A percentile compares a stretch with the other conserved stretches of the same genome.
Evolutionary conservation across 345 rosid genomes (phyloP).

Genomic region (Pseudoturritis turrita): DNA sequence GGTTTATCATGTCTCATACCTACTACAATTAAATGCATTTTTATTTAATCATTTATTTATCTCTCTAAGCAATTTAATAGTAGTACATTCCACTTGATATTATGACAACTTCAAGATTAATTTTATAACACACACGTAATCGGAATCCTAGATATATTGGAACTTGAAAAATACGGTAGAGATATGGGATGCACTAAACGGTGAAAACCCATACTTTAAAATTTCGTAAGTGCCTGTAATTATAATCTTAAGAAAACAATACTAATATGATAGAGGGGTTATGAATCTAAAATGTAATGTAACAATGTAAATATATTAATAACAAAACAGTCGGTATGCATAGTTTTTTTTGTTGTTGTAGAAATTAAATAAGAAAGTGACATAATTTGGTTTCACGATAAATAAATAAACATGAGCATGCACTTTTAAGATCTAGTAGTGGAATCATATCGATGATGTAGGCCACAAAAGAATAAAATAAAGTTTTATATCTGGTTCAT

Average conservation of each 20-base stretch:
- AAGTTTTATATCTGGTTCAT: conserved; percentile 23
- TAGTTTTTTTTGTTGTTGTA: not conserved
- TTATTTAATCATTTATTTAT: not conserved
- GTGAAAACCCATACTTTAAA: not conserved
- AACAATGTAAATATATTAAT: not conserved
- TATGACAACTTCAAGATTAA: conserved; percentile 25
- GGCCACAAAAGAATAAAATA: conserved; percentile 27
- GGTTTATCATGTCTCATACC: conserved; percentile 31
- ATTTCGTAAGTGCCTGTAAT: not conserved
- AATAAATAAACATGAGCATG: conserved; percentile 29
- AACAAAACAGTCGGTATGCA: not conserved
- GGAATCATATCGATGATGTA: conserved; percentile 36
- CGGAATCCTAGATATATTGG: conserved; percentile 29
- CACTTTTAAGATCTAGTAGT: conserved; percentile 36
- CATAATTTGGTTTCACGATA: conserved; percentile 13
- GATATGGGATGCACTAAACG: conserved; percentile 22
- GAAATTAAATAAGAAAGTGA: conserved; percentile 14
- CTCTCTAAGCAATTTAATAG: not conserved
- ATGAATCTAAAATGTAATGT: not conserved
- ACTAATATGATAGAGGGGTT: not conserved
- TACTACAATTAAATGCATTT: conserved; percentile 28
- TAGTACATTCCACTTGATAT: conserved; percentile 17
- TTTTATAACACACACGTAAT: conserved; percentile 19
- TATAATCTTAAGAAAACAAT: not conserved
- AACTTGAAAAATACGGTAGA: conserved; percentile 21